Percentiles rank a stretch among this genome's conserved stretches.
Conservation (phyloP, 2,329 filamentous ascomycete species). For the Fusarium tupiense region DNA sequence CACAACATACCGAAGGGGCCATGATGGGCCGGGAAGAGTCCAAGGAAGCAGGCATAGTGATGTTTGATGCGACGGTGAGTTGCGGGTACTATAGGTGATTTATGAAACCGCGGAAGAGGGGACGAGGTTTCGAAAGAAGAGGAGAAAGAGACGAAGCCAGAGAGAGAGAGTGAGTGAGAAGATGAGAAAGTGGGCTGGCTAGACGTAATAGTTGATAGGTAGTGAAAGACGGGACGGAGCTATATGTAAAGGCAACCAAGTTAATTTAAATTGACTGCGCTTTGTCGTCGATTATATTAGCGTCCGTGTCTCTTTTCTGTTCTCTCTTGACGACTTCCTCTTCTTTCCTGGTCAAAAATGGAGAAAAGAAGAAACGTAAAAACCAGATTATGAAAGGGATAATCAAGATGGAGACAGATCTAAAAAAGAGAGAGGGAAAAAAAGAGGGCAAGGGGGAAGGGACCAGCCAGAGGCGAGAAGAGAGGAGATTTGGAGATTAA, state of each 20-base stretch:
- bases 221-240: conserved; percentile 7
- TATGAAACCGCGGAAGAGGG: conserved; percentile 20
- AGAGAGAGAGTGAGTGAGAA: neutral
- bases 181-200: conserved; percentile 10
- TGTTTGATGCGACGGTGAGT: conserved; percentile 35
- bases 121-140: conserved; percentile 20
- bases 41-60: conserved; percentile 65
- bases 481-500: conserved; percentile 28
- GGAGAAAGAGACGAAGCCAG: conserved; percentile 1
- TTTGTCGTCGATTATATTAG: conserved; percentile 14
- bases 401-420: neutral
- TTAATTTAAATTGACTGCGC: conserved; percentile 18
- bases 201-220: conserved; percentile 15
- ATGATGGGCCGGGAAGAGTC: conserved; percentile 71
- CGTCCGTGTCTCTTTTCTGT: neutral
- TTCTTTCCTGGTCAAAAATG: neutral
- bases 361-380: neutral
- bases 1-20: conserved; percentile 67
- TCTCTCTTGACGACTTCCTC: neutral
- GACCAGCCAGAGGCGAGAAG: neutral
- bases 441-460: neutral
- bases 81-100: conserved; percentile 14
- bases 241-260: conserved; percentile 10
- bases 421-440: neutral
- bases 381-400: neutral